Evolutionary conservation across 2,329 filamentous ascomycete genomes (phyloP), one percentile per base, ranked within the genome.

Genomic region (Fusarium solani-melongenae): DNA sequence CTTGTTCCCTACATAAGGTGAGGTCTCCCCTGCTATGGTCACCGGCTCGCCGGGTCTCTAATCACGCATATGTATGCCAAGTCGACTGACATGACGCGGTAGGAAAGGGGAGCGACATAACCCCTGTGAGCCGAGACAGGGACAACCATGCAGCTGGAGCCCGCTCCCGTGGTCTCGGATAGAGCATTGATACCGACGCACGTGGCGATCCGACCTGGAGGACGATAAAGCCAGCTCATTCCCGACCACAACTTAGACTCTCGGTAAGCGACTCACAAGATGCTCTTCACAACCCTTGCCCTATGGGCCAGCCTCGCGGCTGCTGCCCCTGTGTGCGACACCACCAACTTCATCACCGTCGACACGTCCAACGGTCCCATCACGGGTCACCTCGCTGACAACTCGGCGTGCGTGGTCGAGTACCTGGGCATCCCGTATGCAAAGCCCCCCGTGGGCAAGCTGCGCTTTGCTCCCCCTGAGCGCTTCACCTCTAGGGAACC

Each of bases 351-450:
- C 44, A 41, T 77, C 2, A 79, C 75, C 1, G 79, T 83, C 33
- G 62, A 72, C 1, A 81, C 82, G 5, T 76, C 79, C 4, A 83
- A 77, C 33, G 83, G 83, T 0, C 74, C 70, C 0, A 69, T 84
- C n/a, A 80, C 70, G 1, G 82, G 83, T 3, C 82, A 84, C 46
- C 12, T 73, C 0, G 79, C 79, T 0, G 68, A 73, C 53, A 79
- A 79, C 57, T 79, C 77, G 6, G 34, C 71, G 0, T 77, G 76
- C 20, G 82, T 84, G 9, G 33, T 81, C 7, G 82, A 84, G 67
- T 85, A 82, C 56, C 76, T 84, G 1, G 83, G 83, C 41, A 84
- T 86, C 17, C 81, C 82, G 4, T 85, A 83, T 59, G 84, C 81
- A 9, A 80, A 80, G 22, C 80, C 83, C 2, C 83, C 84, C 0